Conservation (phyloP, 768 basidiomycete genomes). For the Leccinum obscurum region DNA sequence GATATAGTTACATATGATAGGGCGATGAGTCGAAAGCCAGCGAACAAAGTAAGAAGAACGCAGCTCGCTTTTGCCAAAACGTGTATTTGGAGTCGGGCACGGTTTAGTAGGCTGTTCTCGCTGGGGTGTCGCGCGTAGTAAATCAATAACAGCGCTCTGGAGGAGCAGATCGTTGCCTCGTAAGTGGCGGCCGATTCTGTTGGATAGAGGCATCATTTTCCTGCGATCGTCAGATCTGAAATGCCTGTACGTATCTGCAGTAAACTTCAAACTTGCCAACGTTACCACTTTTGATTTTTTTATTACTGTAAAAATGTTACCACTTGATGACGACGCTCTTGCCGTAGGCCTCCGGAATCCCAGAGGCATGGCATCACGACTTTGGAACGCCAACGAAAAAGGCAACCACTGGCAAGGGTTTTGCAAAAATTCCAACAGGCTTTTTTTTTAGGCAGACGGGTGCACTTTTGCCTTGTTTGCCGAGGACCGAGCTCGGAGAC, state of each 20-base stretch:
- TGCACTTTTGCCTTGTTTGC: too few relatives aligned
- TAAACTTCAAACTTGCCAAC: background rate
- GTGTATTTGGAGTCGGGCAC: background rate
- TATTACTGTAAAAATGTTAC: too few relatives aligned
- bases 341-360: background rate
- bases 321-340: background rate
- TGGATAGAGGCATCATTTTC: background rate
- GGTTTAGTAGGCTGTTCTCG: background rate
- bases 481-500: too few relatives aligned
- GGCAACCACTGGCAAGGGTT: background rate
- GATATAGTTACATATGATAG: too few relatives aligned
- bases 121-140: background rate
- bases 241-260: background rate
- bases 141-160: background rate
- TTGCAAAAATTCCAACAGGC: background rate
- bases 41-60: too few relatives aligned
- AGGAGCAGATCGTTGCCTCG: background rate
- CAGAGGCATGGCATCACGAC: too few relatives aligned
- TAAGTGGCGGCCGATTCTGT: background rate
- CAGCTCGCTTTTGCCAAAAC: background rate
- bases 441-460: background rate
- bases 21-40: too few relatives aligned
- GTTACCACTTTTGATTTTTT: background rate
- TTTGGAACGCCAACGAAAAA: background rate
- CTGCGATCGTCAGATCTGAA: background rate